phyloP scores from a whole-genome alignment of 345 rosid genomes.

The Punica granatum region DNA sequence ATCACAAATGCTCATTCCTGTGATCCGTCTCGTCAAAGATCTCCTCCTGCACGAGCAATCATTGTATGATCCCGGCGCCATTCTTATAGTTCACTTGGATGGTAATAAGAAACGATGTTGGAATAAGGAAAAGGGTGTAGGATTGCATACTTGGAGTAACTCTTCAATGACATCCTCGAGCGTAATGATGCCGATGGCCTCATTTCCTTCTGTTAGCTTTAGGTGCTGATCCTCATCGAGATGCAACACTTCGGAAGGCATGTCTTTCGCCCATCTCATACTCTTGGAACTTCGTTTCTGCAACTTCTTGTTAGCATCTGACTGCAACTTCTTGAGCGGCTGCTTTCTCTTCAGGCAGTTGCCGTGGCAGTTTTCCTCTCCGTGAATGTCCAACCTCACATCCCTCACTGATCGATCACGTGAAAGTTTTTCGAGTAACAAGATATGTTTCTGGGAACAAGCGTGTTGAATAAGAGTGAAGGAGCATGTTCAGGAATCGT shows the following conservation, averaged over 20 bases:
- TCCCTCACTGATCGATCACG: constrained; percentile 15
- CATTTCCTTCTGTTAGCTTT: constrained; percentile 22
- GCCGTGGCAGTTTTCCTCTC: constrained; percentile 11
- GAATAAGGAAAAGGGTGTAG: not conserved
- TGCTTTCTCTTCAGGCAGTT: constrained; percentile 13
- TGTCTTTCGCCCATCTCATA: constrained; percentile 41
- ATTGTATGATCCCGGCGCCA: not conserved
- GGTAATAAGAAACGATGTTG: not conserved
- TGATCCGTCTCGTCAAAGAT: constrained; percentile 60
- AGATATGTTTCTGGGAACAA: not conserved
- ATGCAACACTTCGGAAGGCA: constrained; percentile 30
- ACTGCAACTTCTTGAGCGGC: constrained; percentile 19
- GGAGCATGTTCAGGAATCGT: not conserved
- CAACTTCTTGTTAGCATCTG: constrained; percentile 7
- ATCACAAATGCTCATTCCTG: constrained; percentile 6
- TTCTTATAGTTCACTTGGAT: not conserved
- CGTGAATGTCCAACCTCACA: constrained; percentile 31
- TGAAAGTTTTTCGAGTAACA: not conserved
- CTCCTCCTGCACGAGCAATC: constrained; percentile 41
- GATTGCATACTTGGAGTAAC: constrained; percentile 38
- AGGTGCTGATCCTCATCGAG: constrained; percentile 23
- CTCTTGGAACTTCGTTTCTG: constrained; percentile 22
- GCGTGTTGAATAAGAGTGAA: not conserved
- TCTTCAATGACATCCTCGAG: constrained; percentile 66
- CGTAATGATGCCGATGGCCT: constrained; percentile 50